phyloP scores from a whole-genome alignment of 2,329 filamentous ascomycete genomes.

The Diaporthe capsici region DNA sequence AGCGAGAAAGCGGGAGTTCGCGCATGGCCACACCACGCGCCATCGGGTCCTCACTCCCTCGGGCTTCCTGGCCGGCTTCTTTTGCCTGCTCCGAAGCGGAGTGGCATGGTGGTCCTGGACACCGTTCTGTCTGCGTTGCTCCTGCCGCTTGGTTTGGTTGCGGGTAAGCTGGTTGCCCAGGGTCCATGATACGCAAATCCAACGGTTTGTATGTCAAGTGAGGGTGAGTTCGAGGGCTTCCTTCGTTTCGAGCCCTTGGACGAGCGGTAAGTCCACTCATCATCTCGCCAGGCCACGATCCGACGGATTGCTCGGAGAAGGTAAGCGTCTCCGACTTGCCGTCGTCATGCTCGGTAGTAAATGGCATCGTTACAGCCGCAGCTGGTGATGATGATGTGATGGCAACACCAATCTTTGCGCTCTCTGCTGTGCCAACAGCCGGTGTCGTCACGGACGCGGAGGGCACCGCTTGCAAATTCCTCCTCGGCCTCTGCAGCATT shows the following conservation, averaged over 20 bases:
- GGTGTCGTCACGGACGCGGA: neutral
- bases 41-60: neutral
- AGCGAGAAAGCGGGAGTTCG: slow-evolving; percentile 15
- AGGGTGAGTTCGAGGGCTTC: neutral
- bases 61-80: neutral
- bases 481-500: slow-evolving; percentile 33
- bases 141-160: neutral
- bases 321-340: slow-evolving; percentile 33
- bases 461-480: neutral
- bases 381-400: slow-evolving; percentile 24
- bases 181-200: slow-evolving; percentile 1
- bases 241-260: slow-evolving; percentile 25
- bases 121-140: slow-evolving; percentile 1
- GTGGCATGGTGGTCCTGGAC: neutral
- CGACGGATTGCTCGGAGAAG: slow-evolving; percentile 34
- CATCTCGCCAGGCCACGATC: slow-evolving; percentile 24
- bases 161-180: neutral
- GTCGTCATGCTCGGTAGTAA: slow-evolving; percentile 35
- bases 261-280: slow-evolving; percentile 31
- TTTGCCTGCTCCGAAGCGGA: neutral
- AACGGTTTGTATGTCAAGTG: slow-evolving; percentile 3
- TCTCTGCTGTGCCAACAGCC: neutral
- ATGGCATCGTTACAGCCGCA: slow-evolving; percentile 15
- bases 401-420: slow-evolving; percentile 4
- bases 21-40: neutral